Percentiles rank a stretch among this genome's conserved stretches.
These are phyloP conservation scores for Fusarium duplospermum DNA, from an alignment of 2,329 filamentous ascomycete genomes.

Conservation along the genomic window DNA sequence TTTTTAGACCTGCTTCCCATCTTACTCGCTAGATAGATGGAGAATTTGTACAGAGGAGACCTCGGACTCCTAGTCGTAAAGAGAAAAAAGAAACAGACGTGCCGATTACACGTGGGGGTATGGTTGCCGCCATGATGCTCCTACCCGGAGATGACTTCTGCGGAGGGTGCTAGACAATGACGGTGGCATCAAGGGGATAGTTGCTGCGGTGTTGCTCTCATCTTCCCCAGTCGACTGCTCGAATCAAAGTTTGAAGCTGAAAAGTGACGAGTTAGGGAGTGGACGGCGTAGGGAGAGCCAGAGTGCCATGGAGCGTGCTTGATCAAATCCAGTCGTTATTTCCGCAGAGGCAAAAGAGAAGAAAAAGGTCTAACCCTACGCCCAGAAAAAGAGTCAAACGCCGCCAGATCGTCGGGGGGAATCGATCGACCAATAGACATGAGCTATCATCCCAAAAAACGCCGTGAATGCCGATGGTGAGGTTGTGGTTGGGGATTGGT, in stretches of 20 bases:
- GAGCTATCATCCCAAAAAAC: slow-evolving; percentile 56
- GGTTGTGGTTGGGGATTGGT: slow-evolving; percentile 15
- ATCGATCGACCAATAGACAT: slow-evolving; percentile 51
- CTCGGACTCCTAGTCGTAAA: slow-evolving; percentile 33
- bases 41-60: slow-evolving; percentile 43
- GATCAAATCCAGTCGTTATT: slow-evolving; percentile 48
- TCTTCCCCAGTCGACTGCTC: slow-evolving; percentile 41
- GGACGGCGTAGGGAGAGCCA: slow-evolving; percentile 53
- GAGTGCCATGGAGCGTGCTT: slow-evolving; percentile 41
- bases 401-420: slow-evolving; percentile 49
- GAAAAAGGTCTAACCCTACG: slow-evolving; percentile 51
- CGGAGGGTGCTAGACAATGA: slow-evolving; percentile 5
- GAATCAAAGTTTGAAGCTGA: slow-evolving; percentile 41
- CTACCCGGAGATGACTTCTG: slow-evolving; percentile 14
- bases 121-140: slow-evolving; percentile 21
- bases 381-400: slow-evolving; percentile 51
- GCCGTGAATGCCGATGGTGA: slow-evolving; percentile 55
- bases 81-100: slow-evolving; percentile 37
- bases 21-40: slow-evolving; percentile 7
- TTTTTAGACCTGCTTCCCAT: slow-evolving; percentile 32
- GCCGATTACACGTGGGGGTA: slow-evolving; percentile 35
- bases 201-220: slow-evolving; percentile 27
- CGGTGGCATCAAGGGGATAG: slow-evolving; percentile 19
- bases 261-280: slow-evolving; percentile 51
- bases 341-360: slow-evolving; percentile 43